Evolutionary conservation across 805 yeast species (phyloP), one percentile per base, ranked within the genome.

Genomic region (Ogataea wickerhamii): DNA sequence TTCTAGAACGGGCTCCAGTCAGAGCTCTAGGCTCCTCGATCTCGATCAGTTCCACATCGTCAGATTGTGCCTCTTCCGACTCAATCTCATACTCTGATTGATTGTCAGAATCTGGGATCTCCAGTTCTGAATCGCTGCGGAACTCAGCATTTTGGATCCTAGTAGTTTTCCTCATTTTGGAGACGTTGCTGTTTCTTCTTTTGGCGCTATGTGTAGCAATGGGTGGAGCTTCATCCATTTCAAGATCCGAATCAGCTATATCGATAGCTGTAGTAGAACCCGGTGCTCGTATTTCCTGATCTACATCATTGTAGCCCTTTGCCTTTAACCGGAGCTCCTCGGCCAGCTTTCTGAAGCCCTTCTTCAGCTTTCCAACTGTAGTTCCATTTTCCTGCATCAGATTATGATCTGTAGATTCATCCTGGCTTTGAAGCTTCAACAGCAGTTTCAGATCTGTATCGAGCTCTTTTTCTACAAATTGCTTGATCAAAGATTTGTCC

Each of bases 401-500:
- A 1, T 20, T 5, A 6, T 38, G 30, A 12, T 31, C 45, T 16
- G 35, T 44, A 4, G 33, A 33, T 20, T 38, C 37, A 20, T 56
- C 64, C 33, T 58, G 54, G 44, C 68, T 71, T 54, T 48, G 74
- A 63, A 60, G 66, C 60, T 69, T 55, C 34, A 70, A 54, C 28
- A 82, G 55, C 43, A 76, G 53, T 12, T 71, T 64, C 13, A 78
- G 66, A 47, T 79, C 83, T 22, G 66, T 70, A 7, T 61, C 64
- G 31, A 80, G 63, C 48, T 82, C 87, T 18, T 61, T 56, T 30
- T 74, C 74, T 18, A 84, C 73, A 49, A 76, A 82, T n/a, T 70
- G 74, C 28, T 74, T 77, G 35, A 91, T 63, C 0, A 89, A 78
- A 24, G 68, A 64, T 53, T 82, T 85, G 56, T 89, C 96, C 43